Evolutionary conservation across 192 early-diverging fungal genomes (phyloP), one percentile per base, ranked within the genome.

Genomic region (Podila epigama): DNA sequence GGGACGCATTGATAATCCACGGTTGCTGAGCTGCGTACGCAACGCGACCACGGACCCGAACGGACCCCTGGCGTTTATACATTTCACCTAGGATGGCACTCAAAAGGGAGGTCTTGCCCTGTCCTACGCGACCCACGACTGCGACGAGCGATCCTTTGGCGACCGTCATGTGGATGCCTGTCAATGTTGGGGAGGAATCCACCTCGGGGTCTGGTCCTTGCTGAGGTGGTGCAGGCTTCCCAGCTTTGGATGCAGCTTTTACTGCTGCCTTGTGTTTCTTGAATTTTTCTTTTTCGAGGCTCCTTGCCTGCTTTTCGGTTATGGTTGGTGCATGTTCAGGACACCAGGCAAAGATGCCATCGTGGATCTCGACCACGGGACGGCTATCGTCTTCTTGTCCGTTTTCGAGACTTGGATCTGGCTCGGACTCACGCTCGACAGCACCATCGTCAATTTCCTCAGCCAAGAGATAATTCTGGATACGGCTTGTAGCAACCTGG

Each of bases 1-100:
- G 48, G 2, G 93, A 94, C 4, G 90, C 89, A 64, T 99, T 99
- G 87, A 96, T 90, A 37, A 99, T 94, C 96, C 96, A 99, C 7
- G 97, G 87, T 62, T 86, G 83, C 55, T 75, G 70, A 4, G 70
- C 50, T 0, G 44, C 92, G 73, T 93, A 92, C 2, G 93, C 92
- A 32, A 93, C 70, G 5, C 69, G 59, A n/a, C 84, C 86, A 28
- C 86, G 75, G 8, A 97, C 59, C 4, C 55, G 62, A 6, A 95
- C 91, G 3, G 83, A 63, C 31, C 92, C 94, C 7, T 44, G 41
- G 8, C 81, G 51, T 44, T 84, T 87, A 64, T 91, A 87, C 94
- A 96, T 97, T 68, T 98, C 97, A 20, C 94, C 95, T 5, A 96
- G 81, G 11, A 97, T 60, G 42, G 69, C 61, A 16, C 63, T 67